Percentiles rank a stretch among this genome's conserved stretches.
These are phyloP conservation scores for Astrephomene gubernaculifera DNA, from an alignment of 139 green algal species.

Conservation along the genomic window DNA sequence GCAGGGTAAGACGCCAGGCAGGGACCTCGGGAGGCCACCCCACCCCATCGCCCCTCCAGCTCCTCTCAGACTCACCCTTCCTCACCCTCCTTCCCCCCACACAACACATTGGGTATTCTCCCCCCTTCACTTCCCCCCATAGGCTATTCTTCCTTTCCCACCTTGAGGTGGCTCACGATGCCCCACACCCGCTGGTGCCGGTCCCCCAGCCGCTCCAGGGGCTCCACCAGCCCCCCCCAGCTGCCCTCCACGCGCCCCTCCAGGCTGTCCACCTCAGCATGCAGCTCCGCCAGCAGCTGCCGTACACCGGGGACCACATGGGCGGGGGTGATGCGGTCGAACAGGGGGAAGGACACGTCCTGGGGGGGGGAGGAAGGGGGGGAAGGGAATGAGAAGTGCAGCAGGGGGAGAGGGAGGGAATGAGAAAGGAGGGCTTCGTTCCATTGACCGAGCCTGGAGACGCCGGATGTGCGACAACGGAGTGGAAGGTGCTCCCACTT, in stretches of 20 bases:
- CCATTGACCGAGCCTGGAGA: no score
- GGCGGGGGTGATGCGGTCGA: slow-evolving; percentile 85
- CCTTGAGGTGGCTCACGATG: slow-evolving; percentile 95
- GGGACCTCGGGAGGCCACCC: neutral
- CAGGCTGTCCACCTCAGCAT: slow-evolving; percentile 81
- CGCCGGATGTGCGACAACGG: no score
- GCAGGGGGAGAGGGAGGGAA: neutral
- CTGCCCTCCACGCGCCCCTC: slow-evolving; percentile 51
- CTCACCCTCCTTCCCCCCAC: neutral
- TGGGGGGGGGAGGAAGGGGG: slow-evolving; percentile 23
- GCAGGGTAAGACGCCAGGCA: no score
- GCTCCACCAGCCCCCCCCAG: slow-evolving; percentile 89
- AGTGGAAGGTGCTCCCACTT: no score
- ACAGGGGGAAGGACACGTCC: slow-evolving; percentile 81
- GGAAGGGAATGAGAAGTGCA: no score
- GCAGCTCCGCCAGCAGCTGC: slow-evolving; percentile 79
- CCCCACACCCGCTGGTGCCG: slow-evolving; percentile 87
- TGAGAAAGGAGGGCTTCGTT: no score
- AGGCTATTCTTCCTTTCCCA: neutral
- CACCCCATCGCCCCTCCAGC: no score
- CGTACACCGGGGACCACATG: slow-evolving; percentile 93
- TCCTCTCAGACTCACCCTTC: neutral
- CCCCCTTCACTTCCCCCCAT: neutral
- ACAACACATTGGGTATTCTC: no score
- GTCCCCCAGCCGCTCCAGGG: slow-evolving; percentile 90